Conservation (phyloP, 2,329 filamentous ascomycete species). For the Atkinsonella hypoxylon region DNA sequence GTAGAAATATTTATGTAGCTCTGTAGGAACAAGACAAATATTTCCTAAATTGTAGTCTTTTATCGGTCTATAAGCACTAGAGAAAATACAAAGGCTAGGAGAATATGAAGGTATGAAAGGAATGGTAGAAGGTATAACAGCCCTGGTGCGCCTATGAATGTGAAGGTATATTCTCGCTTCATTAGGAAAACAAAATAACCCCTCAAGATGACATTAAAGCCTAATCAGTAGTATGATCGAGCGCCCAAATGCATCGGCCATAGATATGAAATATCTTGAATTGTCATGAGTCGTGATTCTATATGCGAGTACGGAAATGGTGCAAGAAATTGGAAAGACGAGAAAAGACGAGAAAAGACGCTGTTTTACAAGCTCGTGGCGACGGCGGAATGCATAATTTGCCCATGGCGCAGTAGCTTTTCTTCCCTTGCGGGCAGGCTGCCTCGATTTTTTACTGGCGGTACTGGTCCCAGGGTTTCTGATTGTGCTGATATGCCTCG, state of each 20-base stretch:
- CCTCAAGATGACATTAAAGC: neutral
- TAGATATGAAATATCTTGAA: neutral
- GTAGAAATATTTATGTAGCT: too few species aligned
- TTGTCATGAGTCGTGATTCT: constrained; percentile 1
- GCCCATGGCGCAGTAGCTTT: neutral
- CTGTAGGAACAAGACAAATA: too few species aligned
- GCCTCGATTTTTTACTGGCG: neutral
- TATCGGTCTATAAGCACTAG: too few species aligned
- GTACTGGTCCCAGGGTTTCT: neutral
- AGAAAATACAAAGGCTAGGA: too few species aligned
- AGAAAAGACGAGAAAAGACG: neutral
- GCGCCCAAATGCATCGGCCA: neutral
- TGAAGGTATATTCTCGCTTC: neutral
- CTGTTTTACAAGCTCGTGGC: neutral
- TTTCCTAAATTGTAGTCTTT: too few species aligned
- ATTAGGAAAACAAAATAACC: neutral
- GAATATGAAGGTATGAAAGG: too few species aligned
- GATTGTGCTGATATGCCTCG: constrained; percentile 1
- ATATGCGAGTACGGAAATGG: neutral
- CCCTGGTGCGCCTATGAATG: neutral
- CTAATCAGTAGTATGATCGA: too few species aligned
- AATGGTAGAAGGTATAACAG: neutral
- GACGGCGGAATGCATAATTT: neutral
- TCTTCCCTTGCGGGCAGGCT: neutral
- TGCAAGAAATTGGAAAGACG: neutral